Conservation (phyloP, 2,329 filamentous ascomycete species). For the Penicillium crustosum region DNA sequence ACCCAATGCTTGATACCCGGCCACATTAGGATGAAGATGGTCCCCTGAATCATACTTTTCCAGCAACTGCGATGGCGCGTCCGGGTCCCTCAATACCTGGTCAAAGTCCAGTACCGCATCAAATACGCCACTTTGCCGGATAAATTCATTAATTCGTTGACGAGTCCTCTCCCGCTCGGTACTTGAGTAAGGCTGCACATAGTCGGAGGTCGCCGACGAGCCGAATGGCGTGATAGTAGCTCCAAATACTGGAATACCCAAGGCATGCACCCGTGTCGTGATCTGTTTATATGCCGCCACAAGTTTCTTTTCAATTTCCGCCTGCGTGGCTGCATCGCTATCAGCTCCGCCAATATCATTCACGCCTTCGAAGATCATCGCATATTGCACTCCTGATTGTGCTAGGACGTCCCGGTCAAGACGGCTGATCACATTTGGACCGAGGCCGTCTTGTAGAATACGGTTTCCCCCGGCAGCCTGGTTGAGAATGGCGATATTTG, state of each 20-base stretch:
- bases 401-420: conserved; percentile 65
- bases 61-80: conserved; percentile 51
- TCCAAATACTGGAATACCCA: conserved; percentile 58
- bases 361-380: conserved; percentile 67
- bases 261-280: conserved; percentile 53
- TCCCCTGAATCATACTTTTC: conserved; percentile 60
- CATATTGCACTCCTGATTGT: conserved; percentile 58
- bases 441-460: conserved; percentile 61
- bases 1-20: conserved; percentile 61
- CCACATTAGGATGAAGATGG: conserved; percentile 62
- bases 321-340: conserved; percentile 48
- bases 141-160: conserved; percentile 61
- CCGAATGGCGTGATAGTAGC: conserved; percentile 67
- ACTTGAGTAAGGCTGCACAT: conserved; percentile 54
- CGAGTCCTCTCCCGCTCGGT: conserved; percentile 57
- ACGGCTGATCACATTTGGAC: conserved; percentile 60
- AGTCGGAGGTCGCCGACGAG: conserved; percentile 33
- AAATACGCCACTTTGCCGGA: conserved; percentile 56
- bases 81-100: conserved; percentile 53
- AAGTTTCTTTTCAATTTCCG: conserved; percentile 51
- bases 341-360: conserved; percentile 64
- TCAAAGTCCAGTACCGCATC: conserved; percentile 66
- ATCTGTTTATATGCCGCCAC: conserved; percentile 62
- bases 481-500: conserved; percentile 59
- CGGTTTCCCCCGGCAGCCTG: conserved; percentile 70